phyloP scores from a whole-genome alignment of 2,329 filamentous ascomycete genomes.

The Colletotrichum coccodes region DNA sequence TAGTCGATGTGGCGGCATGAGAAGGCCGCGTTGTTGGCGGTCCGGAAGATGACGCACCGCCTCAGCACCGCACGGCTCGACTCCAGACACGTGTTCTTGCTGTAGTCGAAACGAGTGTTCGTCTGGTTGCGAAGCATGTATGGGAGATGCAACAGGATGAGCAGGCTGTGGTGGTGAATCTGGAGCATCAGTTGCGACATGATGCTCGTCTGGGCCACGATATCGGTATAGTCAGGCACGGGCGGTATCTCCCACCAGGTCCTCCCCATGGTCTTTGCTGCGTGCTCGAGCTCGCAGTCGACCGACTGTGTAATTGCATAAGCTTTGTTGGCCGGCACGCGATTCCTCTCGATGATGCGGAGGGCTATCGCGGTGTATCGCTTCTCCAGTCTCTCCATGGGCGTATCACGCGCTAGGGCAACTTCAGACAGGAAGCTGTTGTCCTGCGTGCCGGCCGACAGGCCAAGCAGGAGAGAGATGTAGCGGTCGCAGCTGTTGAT shows the following conservation, averaged over 20 bases:
- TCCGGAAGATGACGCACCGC: slow-evolving; percentile 59
- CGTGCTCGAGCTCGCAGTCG: slow-evolving; percentile 57
- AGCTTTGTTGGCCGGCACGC: slow-evolving; percentile 44
- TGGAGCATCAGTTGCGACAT: slow-evolving; percentile 54
- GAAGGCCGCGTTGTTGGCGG: slow-evolving; percentile 46
- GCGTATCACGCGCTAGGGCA: slow-evolving; percentile 43
- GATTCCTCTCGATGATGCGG: slow-evolving; percentile 59
- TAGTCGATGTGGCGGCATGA: slow-evolving; percentile 63
- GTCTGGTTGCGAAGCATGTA: slow-evolving; percentile 58
- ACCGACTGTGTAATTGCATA: slow-evolving; percentile 54
- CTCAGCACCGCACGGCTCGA: slow-evolving; percentile 61
- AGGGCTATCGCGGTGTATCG: slow-evolving; percentile 53
- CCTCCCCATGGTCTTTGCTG: slow-evolving; percentile 50
- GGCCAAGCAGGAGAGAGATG: slow-evolving; percentile 60
- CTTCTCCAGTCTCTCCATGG: slow-evolving; percentile 56
- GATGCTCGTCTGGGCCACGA: slow-evolving; percentile 32
- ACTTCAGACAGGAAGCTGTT: slow-evolving; percentile 47
- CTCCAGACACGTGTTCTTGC: slow-evolving; percentile 57
- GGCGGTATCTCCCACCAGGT: slow-evolving; percentile 59
- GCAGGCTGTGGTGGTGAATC: slow-evolving; percentile 60
- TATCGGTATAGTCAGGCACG: slow-evolving; percentile 33
- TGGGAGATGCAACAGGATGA: slow-evolving; percentile 64
- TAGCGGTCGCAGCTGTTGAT: slow-evolving; percentile 61
- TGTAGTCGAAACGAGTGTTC: slow-evolving; percentile 55
- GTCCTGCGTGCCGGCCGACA: slow-evolving; percentile 55